Evolutionary conservation across 2,329 filamentous ascomycete genomes (phyloP), one percentile per base, ranked within the genome.

Genomic region (Phoma sp.): DNA sequence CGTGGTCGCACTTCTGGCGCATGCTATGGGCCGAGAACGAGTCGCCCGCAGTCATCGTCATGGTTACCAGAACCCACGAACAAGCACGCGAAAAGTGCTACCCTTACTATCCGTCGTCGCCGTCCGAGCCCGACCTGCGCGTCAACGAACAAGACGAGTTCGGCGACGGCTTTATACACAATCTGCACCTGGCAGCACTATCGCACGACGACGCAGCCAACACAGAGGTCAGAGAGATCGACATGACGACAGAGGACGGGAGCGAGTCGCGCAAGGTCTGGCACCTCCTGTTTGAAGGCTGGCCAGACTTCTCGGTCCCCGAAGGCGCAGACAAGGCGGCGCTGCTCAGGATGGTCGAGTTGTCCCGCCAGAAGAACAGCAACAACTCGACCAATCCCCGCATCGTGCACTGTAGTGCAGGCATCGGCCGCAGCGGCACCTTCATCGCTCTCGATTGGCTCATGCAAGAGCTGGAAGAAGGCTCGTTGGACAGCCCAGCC

Each of bases 391-490:
- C 57, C 21, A 92, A 90, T 67, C 91, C 94, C 4, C 88, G 94
- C 51, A 88, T 98, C 57, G 76, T 83, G 2, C 81, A 83, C 55
- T 83, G 81, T 79, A 96, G 91, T 70, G 95, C 95, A 7, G 95
- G 95, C 35, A 94, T 99, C 13, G 95, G 95, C 12, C 87, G 95
- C 51, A 96, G 91, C 7, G 95, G 95, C 31, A 98, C 95, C 0
- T 99, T 98, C 72, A 96, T 99, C 68, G 90, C 92, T 1, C 84
- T 99, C n/a, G 95, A 98, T 76, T 92, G 96, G 74, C 84, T 99
- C 24, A 82, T 96, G 60, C 84, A 88, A 32, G 92, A 97, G 75
- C 82, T 98, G 9, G 87, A 91, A 24, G 84, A 87, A 6, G 94
- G 92, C 44, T 82, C 87, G 21, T 77, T 96, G 44, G 82, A 82